These are phyloP conservation scores for Rubroboletus satanas DNA, from an alignment of 768 basidiomycete species.

Conservation along the genomic window DNA sequence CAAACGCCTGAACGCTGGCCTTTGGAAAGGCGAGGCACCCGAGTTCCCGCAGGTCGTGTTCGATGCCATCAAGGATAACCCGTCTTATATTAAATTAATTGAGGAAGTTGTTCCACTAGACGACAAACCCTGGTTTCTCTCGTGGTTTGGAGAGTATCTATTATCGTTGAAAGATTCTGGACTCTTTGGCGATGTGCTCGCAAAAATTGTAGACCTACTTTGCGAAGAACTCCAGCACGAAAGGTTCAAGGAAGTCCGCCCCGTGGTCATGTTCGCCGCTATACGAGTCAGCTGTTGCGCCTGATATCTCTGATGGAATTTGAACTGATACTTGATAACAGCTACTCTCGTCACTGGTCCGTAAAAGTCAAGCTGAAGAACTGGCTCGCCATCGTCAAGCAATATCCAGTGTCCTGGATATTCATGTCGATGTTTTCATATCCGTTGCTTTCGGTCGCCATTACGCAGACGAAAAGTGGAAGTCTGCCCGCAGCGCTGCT, in stretches of 20 bases:
- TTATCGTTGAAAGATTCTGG: constrained; percentile 47
- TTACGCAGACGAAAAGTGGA: constrained; percentile 41
- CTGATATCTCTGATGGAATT: background rate
- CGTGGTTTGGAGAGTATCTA: constrained; percentile 66
- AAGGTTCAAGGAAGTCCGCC: constrained; percentile 57
- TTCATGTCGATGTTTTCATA: constrained; percentile 48
- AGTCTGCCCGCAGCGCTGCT: constrained; percentile 36
- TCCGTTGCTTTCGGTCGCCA: constrained; percentile 43
- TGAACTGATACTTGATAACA: constrained; percentile 16
- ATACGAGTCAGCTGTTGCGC: constrained; percentile 50
- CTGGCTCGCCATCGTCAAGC: constrained; percentile 25
- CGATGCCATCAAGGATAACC: constrained; percentile 80
- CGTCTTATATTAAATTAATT: constrained; percentile 46
- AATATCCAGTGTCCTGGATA: constrained; percentile 41
- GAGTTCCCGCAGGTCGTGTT: constrained; percentile 78
- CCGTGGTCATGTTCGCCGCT: constrained; percentile 57
- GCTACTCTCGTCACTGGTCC: constrained; percentile 33
- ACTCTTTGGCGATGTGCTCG: constrained; percentile 63
- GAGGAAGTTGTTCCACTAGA: constrained; percentile 31
- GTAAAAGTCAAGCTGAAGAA: constrained; percentile 31
- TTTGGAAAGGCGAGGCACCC: constrained; percentile 70
- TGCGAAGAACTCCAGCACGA: constrained; percentile 82
- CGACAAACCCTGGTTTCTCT: constrained; percentile 47
- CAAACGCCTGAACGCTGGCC: constrained; percentile 46
- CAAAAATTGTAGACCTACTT: constrained; percentile 67